phyloP scores from a whole-genome alignment of 495 filamentous ascomycete genomes.

The Tricharina praecox region DNA sequence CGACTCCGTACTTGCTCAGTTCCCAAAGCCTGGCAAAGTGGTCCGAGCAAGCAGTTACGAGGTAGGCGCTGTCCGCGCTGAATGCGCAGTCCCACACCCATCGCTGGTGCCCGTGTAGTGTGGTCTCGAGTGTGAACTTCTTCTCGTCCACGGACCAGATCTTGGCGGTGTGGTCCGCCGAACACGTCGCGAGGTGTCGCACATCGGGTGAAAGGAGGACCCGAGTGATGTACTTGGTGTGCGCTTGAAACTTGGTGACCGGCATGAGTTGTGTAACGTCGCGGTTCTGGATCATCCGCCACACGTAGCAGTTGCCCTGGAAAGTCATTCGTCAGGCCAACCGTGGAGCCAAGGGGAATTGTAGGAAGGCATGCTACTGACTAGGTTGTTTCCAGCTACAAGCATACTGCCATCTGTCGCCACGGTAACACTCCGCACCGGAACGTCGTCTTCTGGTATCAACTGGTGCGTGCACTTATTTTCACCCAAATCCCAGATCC shows the following conservation, averaged over 20 bases:
- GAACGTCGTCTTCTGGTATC: constrained; percentile 87
- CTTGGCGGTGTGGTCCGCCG: constrained; percentile 91
- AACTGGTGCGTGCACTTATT: constrained; percentile 94
- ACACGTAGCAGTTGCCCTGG: constrained; percentile 92
- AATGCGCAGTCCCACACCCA: constrained; percentile 99
- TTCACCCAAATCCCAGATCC: constrained; percentile 92
- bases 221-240: constrained; percentile 84
- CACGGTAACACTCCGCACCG: constrained; percentile 84
- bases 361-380: constrained; percentile 29
- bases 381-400: constrained; percentile 87
- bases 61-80: constrained; percentile 85
- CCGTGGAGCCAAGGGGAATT: neutral
- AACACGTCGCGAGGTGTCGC: constrained; percentile 91
- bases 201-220: constrained; percentile 94
- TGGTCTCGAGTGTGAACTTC: constrained; percentile 69
- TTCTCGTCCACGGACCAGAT: constrained; percentile 77
- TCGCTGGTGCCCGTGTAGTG: constrained; percentile 80
- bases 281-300: constrained; percentile 69
- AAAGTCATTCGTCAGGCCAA: constrained; percentile 1
- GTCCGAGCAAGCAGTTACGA: constrained; percentile 95
- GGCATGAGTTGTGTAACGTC: constrained; percentile 81
- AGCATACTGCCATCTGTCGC: constrained; percentile 85
- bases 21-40: constrained; percentile 98
- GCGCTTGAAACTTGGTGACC: constrained; percentile 79
- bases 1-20: constrained; percentile 42